Conservation (phyloP, 2,329 filamentous ascomycete species). For the Macrophomina pseudophaseolina region DNA sequence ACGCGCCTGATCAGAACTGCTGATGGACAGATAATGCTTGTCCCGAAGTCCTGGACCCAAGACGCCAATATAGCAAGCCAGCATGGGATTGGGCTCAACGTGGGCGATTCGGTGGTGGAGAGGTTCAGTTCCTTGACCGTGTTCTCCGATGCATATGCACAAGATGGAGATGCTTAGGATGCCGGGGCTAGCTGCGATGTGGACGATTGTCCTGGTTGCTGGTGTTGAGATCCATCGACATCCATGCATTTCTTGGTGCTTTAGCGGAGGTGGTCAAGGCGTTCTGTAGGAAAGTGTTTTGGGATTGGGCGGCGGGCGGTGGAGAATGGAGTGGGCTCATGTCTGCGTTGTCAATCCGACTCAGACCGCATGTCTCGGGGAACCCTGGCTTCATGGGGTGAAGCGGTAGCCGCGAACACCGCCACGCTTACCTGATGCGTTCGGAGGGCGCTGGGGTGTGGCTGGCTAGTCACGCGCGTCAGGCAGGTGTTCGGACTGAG, state of each 20-base stretch:
- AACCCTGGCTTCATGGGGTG: neutral
- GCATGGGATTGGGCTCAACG: neutral
- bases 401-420: neutral
- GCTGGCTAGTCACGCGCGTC: slow-evolving; percentile 12
- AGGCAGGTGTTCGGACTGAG: neutral
- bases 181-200: no score
- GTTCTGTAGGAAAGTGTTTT: neutral
- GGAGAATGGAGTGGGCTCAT: slow-evolving; percentile 9
- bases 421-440: slow-evolving; percentile 12
- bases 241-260: neutral
- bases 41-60: slow-evolving; percentile 35
- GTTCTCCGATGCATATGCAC: slow-evolving; percentile 37
- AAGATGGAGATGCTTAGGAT: neutral
- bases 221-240: no score
- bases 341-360: slow-evolving; percentile 16
- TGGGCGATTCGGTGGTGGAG: slow-evolving; percentile 24
- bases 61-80: neutral
- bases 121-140: slow-evolving; percentile 37
- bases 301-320: neutral
- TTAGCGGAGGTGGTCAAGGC: neutral
- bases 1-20: slow-evolving; percentile 33
- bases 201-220: neutral
- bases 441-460: slow-evolving; percentile 3
- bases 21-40: slow-evolving; percentile 32
- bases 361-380: slow-evolving; percentile 23